Percentiles rank a stretch among this genome's conserved stretches.
Evolutionary conservation across 1,284 basidiomycete genomes (phyloP).

Genomic region (Filobasidium uniguttulatum): DNA sequence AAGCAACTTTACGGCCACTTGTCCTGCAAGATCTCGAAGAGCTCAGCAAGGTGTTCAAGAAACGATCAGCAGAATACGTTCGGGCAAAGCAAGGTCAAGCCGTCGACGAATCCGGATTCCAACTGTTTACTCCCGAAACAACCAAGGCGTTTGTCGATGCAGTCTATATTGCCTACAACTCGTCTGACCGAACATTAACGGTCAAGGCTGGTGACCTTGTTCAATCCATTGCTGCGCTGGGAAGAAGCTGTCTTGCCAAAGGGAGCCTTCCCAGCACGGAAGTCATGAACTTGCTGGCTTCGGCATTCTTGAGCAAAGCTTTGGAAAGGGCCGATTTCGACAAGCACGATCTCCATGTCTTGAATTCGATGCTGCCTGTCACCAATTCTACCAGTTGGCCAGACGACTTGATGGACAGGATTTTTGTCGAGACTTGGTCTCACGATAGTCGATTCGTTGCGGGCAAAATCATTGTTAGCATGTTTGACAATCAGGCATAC

Average conservation of each 20-base stretch:
- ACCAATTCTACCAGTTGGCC: neutral
- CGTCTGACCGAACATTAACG: neutral
- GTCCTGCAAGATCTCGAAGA: neutral
- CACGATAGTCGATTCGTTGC: slow-evolving; percentile 2
- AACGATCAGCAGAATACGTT: no score
- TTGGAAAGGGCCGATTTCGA: neutral
- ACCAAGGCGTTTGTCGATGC: neutral
- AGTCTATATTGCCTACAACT: neutral
- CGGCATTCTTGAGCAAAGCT: neutral
- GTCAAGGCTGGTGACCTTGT: neutral
- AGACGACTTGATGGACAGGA: neutral
- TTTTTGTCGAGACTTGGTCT: slow-evolving; percentile 1
- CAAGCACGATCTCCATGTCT: slow-evolving; percentile 1
- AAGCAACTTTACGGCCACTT: no score
- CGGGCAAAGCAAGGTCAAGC: neutral
- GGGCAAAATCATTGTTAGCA: neutral
- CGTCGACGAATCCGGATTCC: neutral
- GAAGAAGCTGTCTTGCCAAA: no score
- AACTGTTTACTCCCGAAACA: neutral
- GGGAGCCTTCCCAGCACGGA: no score
- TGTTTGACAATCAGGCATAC: neutral
- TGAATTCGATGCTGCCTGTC: neutral
- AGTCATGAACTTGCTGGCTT: neutral
- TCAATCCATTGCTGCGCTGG: neutral
- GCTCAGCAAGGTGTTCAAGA: neutral